Evolutionary conservation across 495 filamentous ascomycete genomes (phyloP).

Genomic region (Penicillium subrubescens): DNA sequence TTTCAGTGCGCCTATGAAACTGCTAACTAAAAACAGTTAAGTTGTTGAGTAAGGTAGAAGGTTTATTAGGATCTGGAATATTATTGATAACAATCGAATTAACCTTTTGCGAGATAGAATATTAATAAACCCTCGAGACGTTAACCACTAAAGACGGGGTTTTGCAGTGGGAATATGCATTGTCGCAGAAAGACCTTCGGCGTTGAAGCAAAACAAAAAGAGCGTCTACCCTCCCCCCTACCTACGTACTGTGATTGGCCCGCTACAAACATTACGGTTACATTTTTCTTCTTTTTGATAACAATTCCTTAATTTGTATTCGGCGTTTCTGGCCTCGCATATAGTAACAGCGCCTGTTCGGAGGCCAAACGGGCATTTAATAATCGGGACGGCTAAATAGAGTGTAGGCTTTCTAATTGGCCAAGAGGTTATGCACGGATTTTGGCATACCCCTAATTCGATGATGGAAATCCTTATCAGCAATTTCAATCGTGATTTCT

Average conservation of each 20-base stretch:
- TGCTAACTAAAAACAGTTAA: neutral
- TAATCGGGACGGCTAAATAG: no score
- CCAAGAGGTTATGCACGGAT: no score
- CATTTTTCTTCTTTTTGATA: no score
- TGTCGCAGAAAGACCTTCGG: neutral
- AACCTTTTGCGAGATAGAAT: slow-evolving; percentile 1
- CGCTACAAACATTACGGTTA: slow-evolving; percentile 2
- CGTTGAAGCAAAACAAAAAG: slow-evolving; percentile 1
- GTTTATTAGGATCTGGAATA: neutral
- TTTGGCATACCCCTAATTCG: no score
- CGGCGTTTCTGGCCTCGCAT: no score
- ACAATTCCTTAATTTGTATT: no score
- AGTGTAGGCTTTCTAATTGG: no score
- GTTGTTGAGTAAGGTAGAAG: slow-evolving; percentile 1
- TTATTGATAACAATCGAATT: neutral
- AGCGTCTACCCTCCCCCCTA: neutral
- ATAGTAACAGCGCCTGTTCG: no score
- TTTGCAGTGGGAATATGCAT: no score
- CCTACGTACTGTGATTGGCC: neutral
- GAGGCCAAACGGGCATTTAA: no score
- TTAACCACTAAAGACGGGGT: neutral
- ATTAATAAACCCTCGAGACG: slow-evolving; percentile 1
- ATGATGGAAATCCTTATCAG: no score
- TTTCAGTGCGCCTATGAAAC: neutral
- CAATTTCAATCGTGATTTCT: no score